Base-by-base conservation (phyloP, 2,329 filamentous ascomycete genomes). In the Sordariomycetes sp. region DNA sequence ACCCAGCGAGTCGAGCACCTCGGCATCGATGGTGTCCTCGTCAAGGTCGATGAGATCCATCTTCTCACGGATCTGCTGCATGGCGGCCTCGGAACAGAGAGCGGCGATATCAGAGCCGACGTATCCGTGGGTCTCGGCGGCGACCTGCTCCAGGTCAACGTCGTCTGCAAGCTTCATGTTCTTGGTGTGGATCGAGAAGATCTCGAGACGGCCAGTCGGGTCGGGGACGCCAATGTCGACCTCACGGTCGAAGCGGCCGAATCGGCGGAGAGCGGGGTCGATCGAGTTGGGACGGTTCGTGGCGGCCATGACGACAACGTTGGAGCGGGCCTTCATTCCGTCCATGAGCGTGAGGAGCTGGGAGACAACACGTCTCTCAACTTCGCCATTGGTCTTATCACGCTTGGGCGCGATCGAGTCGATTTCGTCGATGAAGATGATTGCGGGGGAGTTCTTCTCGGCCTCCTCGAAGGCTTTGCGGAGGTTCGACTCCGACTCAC, bases 51-150 rank as follows among this genome's bases (percentile, higher is more conserved):
- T 99, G 62, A 99, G 83, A 70, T 99, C 94, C 94, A 99, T 99
- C 87, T 99, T 99, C 77, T 99, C 94, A 77, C 94, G 92, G 74
- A 99, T 99, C 77, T 99, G 94, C 74, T 99, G 94, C 94, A 99
- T 99, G 62, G 94, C 94, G 69, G 94, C 94, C 76, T 99, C 94
- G 7, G 94, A 99, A 77, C 94, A 99, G 60, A 99, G 89, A 34
- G 94, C 95, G 59, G 94, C 94, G 72, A 99, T 80, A 86, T 99
- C 94, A 35, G 94, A 97, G 78, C 94, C 94, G 63, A 99, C 94
- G 67, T 97, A 99, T 76, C 94, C 94, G 78, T 99, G 94, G 53
- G 94, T 99, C 79, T 99, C 94, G 34, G 94, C 84, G 57, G 94
- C 94, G 67, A 99, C 96, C 67, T 90, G 86, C 78, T 96, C 92